Conservation (phyloP, 139 green algal species). For the Tetraselmis striata region DNA sequence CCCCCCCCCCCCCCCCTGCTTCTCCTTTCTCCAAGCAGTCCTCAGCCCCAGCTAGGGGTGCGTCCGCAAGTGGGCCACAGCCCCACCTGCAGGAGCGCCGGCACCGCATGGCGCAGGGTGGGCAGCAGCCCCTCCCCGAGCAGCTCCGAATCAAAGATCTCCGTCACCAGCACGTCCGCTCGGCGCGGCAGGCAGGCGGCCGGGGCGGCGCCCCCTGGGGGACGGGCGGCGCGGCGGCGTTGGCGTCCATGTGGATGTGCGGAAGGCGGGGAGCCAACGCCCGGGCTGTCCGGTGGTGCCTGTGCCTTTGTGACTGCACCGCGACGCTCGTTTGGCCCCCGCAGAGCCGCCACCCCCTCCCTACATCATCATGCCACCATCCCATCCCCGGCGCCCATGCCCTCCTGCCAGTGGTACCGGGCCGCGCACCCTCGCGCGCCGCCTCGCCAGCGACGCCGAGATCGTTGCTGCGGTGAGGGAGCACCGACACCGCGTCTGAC, state of each 20-base stretch:
- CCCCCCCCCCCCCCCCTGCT: too few species aligned
- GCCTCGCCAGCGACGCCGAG: constrained; percentile 17
- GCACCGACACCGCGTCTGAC: constrained; percentile 9
- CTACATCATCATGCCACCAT: too few species aligned
- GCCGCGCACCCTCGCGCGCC: too few species aligned
- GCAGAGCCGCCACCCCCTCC: background rate
- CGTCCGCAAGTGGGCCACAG: background rate
- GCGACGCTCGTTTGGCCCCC: background rate
- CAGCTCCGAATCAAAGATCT: constrained; percentile 61
- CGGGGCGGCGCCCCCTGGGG: too few species aligned
- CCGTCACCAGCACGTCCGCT: constrained; percentile 48
- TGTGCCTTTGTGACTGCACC: constrained; percentile 5
- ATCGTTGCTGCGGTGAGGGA: constrained; percentile 41
- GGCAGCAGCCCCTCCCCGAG: constrained; percentile 55
- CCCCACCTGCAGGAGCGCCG: constrained; percentile 35
- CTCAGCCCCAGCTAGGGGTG: too few species aligned
- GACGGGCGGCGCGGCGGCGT: too few species aligned
- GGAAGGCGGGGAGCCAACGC: too few species aligned
- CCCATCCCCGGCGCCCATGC: too few species aligned
- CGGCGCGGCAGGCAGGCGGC: background rate
- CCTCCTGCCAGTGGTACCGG: too few species aligned
- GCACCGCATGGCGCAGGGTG: constrained; percentile 42
- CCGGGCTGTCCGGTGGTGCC: too few species aligned
- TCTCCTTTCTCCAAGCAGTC: too few species aligned
- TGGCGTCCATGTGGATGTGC: too few species aligned